Conservation (phyloP, 2,329 filamentous ascomycete genomes). For the Colletotrichum falcatum region DNA sequence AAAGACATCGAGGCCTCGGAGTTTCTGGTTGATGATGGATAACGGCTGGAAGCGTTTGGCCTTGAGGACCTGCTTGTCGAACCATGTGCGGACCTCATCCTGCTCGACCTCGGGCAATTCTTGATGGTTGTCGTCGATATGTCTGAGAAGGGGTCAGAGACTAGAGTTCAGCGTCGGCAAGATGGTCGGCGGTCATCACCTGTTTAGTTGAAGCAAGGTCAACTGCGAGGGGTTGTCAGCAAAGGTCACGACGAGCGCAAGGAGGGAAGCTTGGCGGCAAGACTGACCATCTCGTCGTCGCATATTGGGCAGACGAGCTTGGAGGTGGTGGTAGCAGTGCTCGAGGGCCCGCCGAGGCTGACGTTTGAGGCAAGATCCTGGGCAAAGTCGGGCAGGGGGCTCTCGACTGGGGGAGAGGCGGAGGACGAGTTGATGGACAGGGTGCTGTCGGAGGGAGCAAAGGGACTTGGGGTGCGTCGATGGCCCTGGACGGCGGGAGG, state of each 20-base stretch:
- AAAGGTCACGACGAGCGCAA: not conserved
- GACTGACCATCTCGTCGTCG: conserved; percentile 91
- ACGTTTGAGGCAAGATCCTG: conserved; percentile 88
- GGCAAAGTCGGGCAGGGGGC: conserved; percentile 75
- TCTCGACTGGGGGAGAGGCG: conserved; percentile 69
- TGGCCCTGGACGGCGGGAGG: conserved; percentile 52
- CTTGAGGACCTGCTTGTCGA: conserved; percentile 93
- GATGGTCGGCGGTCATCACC: conserved; percentile 53
- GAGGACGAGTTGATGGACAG: conserved; percentile 80
- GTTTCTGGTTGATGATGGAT: conserved; percentile 91
- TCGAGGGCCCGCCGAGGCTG: conserved; percentile 70
- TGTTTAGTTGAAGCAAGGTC: conserved; percentile 91
- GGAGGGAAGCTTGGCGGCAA: not conserved
- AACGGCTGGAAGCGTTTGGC: conserved; percentile 94
- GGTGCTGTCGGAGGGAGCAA: conserved; percentile 75
- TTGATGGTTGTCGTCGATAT: conserved; percentile 89
- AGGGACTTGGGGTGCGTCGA: conserved; percentile 62
- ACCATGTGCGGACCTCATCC: conserved; percentile 97
- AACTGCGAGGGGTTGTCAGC: conserved; percentile 66
- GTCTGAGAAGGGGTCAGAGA: conserved; percentile 48
- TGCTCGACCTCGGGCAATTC: conserved; percentile 90
- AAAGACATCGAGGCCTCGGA: conserved; percentile 92
- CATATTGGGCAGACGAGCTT: conserved; percentile 96
- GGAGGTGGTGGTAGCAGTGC: conserved; percentile 68
- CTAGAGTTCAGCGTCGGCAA: conserved; percentile 26